These are phyloP conservation scores for Trametes versicolor DNA, from an alignment of 1,284 basidiomycete genomes.

Conservation along the genomic window DNA sequence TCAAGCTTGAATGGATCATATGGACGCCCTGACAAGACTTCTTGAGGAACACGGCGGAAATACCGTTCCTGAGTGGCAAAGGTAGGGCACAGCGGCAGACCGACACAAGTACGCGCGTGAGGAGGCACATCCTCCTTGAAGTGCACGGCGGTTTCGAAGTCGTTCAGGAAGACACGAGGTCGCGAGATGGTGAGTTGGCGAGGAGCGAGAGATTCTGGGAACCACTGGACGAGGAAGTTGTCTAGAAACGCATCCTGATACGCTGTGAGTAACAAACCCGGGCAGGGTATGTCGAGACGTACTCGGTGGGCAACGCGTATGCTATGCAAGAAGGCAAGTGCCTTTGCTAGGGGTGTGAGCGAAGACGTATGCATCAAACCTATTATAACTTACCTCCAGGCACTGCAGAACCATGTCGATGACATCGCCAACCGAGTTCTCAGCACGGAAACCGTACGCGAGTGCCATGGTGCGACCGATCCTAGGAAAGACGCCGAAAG, in stretches of 20 bases:
- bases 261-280: background rate
- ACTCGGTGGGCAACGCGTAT: conserved; percentile 13
- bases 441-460: conserved; percentile 34
- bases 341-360: background rate
- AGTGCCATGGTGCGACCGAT: conserved; percentile 26
- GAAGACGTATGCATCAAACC: too few species aligned
- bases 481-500: conserved; percentile 42
- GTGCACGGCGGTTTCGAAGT: conserved; percentile 23
- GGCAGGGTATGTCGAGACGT: background rate
- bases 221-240: conserved; percentile 30
- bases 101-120: conserved; percentile 23
- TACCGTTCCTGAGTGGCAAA: conserved; percentile 24
- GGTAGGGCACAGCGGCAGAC: conserved; percentile 7
- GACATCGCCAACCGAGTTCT: conserved; percentile 44
- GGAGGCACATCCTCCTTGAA: conserved; percentile 22
- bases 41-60: conserved; percentile 32
- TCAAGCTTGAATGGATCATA: conserved; percentile 44
- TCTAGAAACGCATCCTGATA: conserved; percentile 29
- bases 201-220: conserved; percentile 16
- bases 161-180: conserved; percentile 25
- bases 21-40: conserved; percentile 30
- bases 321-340: background rate
- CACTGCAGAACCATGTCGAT: conserved; percentile 44
- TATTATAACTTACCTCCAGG: conserved; percentile 34
- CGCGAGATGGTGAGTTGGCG: conserved; percentile 1